Evolutionary conservation across 495 filamentous ascomycete species (phyloP).

Genomic region (Daldinia vernicosa): DNA sequence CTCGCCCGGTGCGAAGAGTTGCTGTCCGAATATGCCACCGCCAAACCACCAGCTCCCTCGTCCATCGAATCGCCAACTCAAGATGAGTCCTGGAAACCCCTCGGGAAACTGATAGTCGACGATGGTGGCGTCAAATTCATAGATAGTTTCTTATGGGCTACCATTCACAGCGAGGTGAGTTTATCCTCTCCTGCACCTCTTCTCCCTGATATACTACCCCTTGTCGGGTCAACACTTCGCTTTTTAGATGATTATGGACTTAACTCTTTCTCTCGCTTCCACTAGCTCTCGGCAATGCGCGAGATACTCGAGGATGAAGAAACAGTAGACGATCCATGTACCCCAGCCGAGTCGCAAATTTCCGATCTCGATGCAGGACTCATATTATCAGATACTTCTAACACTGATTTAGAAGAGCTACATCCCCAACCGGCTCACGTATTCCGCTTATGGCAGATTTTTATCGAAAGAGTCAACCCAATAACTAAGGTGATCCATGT

Average conservation of each 20-base stretch:
- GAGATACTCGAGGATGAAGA: slow-evolving; percentile 57
- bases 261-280: slow-evolving; percentile 19
- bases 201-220: not conserved
- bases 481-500: slow-evolving; percentile 75
- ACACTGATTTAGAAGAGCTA: slow-evolving; percentile 51
- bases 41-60: slow-evolving; percentile 44
- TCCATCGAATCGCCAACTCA: slow-evolving; percentile 26
- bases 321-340: slow-evolving; percentile 40
- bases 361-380: slow-evolving; percentile 55
- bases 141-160: slow-evolving; percentile 54
- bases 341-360: slow-evolving; percentile 40
- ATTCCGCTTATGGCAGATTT: slow-evolving; percentile 75
- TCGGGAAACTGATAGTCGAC: slow-evolving; percentile 55
- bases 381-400: slow-evolving; percentile 45
- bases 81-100: slow-evolving; percentile 52
- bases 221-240: not conserved
- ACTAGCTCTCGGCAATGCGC: slow-evolving; percentile 57
- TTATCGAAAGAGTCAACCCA: slow-evolving; percentile 72
- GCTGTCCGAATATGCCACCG: slow-evolving; percentile 56
- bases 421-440: slow-evolving; percentile 73
- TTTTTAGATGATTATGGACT: slow-evolving; percentile 7
- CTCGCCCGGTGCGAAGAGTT: slow-evolving; percentile 59
- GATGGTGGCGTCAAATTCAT: slow-evolving; percentile 57
- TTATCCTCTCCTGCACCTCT: not conserved
- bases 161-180: slow-evolving; percentile 57